A percentile compares a stretch with the other conserved stretches of the same genome.
These are phyloP conservation scores for Cladobotryum mycophilum DNA, from an alignment of 2,329 filamentous ascomycete genomes.

Conservation along the genomic window DNA sequence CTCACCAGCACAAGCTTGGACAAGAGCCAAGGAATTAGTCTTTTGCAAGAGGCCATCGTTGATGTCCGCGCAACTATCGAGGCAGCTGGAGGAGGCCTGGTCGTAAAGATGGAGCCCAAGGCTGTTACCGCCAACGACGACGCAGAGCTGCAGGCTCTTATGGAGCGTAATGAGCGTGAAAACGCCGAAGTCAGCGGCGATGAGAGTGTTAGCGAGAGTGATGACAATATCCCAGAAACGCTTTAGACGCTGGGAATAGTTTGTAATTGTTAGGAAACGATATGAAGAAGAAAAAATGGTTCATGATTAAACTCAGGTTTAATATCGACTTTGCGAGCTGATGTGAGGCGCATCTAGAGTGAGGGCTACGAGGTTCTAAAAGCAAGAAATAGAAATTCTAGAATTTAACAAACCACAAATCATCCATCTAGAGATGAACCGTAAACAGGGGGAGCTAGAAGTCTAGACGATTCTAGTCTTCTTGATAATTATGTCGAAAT, in stretches of 20 bases:
- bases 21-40: slow-evolving; percentile 77
- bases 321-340: too few relatives aligned
- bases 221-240: slow-evolving; percentile 61
- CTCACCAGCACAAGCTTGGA: slow-evolving; percentile 93
- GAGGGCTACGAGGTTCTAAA: too few relatives aligned
- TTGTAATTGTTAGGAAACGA: slow-evolving; percentile 12
- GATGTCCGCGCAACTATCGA: slow-evolving; percentile 80
- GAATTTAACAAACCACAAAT: too few relatives aligned
- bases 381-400: too few relatives aligned
- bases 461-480: too few relatives aligned
- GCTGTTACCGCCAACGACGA: slow-evolving; percentile 98
- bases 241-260: slow-evolving; percentile 22
- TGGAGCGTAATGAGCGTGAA: slow-evolving; percentile 98
- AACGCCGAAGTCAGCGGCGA: slow-evolving; percentile 98
- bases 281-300: slow-evolving; percentile 2
- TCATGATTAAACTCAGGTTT: not conserved
- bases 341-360: too few relatives aligned
- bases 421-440: not conserved
- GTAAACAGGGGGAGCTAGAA: too few relatives aligned
- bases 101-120: slow-evolving; percentile 98
- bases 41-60: slow-evolving; percentile 82
- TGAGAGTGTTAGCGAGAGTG: slow-evolving; percentile 91
- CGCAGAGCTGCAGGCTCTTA: slow-evolving; percentile 90
- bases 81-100: slow-evolving; percentile 68
- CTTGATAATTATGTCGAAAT: not conserved